Evolutionary conservation across 2,329 filamentous ascomycete species (phyloP), one percentile per base, ranked within the genome.

Genomic region (Fusarium annulatum): DNA sequence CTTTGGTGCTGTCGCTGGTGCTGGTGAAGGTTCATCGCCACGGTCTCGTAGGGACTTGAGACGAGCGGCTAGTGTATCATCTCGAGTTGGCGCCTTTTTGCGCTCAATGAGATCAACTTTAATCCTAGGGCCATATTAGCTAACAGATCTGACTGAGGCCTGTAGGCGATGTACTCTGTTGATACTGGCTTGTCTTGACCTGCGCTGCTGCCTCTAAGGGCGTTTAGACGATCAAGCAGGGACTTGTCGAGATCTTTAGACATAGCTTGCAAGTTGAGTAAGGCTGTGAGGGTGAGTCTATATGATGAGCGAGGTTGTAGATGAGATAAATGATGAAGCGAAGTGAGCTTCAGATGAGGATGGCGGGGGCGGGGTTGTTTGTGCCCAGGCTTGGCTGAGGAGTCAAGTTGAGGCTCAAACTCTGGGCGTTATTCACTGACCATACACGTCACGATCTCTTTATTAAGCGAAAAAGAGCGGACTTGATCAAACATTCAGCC

Each of bases 151-250:
- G 9, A 45, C 51, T 28, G 33, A 12, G 34, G 21, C 33, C 34
- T 64, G 43, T 39, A 43, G 52, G 23, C 46, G 64, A 66, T 80
- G 81, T 85, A 87, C 86, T 82, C 83, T 80, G 82, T 74, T 23
- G 83, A 77, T 66, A 56, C 83, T 75, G 36, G 77, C 78, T 59
- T 85, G 19, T 68, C 67, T 73, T 69, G 80, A 76, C 78, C 85
- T 84, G 74, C 71, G 67, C 73, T 78, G 30, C 73, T 71, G 28
- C 81, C 81, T 53, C 82, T 79, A 42, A 90, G 81, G 15, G 88
- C 88, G 58, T 88, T 88, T 36, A 90, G 82, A 36, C 88, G 85
- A 64, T 88, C 85, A 28, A 90, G 80, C 30, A 90, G 81, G 26
- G 84, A 85, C 67, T 81, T 84, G 73, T 89, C 87, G 36, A 82